Percentiles rank a stretch among this genome's conserved stretches.
Evolutionary conservation across 257 asterid species (phyloP).

Genomic region (Cordia subcordata): DNA sequence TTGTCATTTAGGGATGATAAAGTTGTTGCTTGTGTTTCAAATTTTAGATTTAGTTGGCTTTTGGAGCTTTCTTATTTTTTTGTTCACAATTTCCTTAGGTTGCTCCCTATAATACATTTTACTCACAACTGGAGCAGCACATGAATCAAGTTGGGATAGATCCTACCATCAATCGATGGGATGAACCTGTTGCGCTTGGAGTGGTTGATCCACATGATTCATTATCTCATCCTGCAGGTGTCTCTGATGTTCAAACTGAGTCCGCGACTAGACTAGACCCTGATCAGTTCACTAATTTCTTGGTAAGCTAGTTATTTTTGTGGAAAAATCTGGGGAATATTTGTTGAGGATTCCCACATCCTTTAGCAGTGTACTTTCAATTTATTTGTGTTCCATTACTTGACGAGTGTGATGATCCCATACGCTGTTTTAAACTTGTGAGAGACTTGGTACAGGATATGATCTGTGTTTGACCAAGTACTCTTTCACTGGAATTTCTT

Average conservation of each 20-base stretch:
- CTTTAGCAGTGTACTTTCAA: background rate
- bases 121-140: slow-evolving; percentile 78
- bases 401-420: too few relatives aligned
- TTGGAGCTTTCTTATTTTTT: slow-evolving; percentile 4
- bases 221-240: slow-evolving; percentile 89
- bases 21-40: background rate
- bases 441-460: background rate
- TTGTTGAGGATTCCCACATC: slow-evolving; percentile 1
- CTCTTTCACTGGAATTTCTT: slow-evolving; percentile 1
- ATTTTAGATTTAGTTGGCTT: slow-evolving; percentile 7
- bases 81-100: slow-evolving; percentile 44
- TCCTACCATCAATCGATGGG: slow-evolving; percentile 75
- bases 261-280: slow-evolving; percentile 77
- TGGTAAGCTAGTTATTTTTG: slow-evolving; percentile 41
- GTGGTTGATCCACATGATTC: slow-evolving; percentile 94
- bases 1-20: background rate
- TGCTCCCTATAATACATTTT: slow-evolving; percentile 77
- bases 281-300: slow-evolving; percentile 69
- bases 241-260: slow-evolving; percentile 86
- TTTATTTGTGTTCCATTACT: background rate
- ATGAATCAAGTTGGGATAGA: slow-evolving; percentile 73
- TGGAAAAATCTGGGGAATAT: slow-evolving; percentile 6
- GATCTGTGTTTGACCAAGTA: background rate
- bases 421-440: too few relatives aligned
- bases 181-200: slow-evolving; percentile 77